Evolutionary conservation across 2,329 filamentous ascomycete genomes (phyloP), one percentile per base, ranked within the genome.

Genomic region (Botrytis cinerea): DNA sequence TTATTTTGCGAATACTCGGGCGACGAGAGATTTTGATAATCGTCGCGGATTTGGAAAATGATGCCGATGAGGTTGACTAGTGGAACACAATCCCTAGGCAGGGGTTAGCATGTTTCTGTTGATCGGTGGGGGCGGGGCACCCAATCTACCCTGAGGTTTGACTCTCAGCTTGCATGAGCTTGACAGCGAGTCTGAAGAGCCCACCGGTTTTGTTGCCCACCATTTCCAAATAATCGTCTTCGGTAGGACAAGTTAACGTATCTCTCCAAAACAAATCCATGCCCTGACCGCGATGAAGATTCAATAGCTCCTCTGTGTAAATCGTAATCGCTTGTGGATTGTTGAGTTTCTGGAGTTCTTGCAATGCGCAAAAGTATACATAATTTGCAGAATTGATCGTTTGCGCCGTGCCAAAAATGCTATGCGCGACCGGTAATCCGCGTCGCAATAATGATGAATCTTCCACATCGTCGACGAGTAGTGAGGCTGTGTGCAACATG

Each of bases 221-320:
- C 94, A 97, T 97, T 81, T 97, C 92, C n/a, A 97, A 87, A 83
- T 97, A 97, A 83, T 97, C 93, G 77, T 94, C 92, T 83, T 96
- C 93, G 68, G 89, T 92, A 22, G 93, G 93, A 82, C 93, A 95
- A 32, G 91, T 95, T 74, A 96, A 85, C 40, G 91, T 93, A 83
- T 96, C 93, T 73, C 93, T 88, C 94, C 94, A 97, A 84, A 93
- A 96, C 54, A 97, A 87, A 78, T 97, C 94, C 92, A 97, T 95
- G 76, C 94, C 93, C 83, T 97, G 94, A 32, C 94, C 94, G 45
- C 93, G 87, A 82, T 97, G 93, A 68, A 97, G 88, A 81, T 96
- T 94, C 75, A 95, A 83, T 46, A 97, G 86, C 84, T 97, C 94
- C 75, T 96, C 93, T 25, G 91, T 91, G 79, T 92, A 97, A 72